phyloP scores from a whole-genome alignment of 768 basidiomycete genomes.

The Rhodosporidiobolus odoratus region DNA sequence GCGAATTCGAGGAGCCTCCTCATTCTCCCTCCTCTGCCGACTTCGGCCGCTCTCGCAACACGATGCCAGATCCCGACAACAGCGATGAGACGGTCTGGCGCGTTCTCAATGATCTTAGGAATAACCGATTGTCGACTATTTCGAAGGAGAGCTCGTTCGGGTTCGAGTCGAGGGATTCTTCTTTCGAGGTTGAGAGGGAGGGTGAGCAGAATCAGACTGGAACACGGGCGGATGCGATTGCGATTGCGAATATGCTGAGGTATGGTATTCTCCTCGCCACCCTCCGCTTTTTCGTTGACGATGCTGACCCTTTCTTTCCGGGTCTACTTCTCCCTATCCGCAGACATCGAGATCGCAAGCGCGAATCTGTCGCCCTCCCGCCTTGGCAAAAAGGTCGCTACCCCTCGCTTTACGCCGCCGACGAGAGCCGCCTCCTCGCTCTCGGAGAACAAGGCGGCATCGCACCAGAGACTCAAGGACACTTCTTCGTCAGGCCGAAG shows the following conservation, averaged over 20 bases:
- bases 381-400: constrained; percentile 11
- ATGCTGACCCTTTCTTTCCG: background rate
- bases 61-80: background rate
- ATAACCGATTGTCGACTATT: constrained; percentile 16
- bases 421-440: constrained; percentile 25
- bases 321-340: background rate
- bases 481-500: constrained; percentile 29
- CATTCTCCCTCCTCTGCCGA: background rate
- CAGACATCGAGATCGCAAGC: constrained; percentile 26
- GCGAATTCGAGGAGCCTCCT: background rate
- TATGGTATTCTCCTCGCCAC: background rate
- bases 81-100: constrained; percentile 30
- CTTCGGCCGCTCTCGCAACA: background rate
- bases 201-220: background rate
- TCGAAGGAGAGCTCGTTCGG: constrained; percentile 24
- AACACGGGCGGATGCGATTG: background rate
- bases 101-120: constrained; percentile 26
- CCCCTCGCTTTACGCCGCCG: constrained; percentile 30
- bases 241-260: constrained; percentile 16
- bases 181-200: constrained; percentile 5
- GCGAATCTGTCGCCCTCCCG: background rate
- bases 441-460: constrained; percentile 28
- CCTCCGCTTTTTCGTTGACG: background rate
- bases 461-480: constrained; percentile 12
- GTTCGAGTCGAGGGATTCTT: constrained; percentile 24